Conservation (phyloP, 169 alveolate species). For the Plasmodium gaboni region DNA sequence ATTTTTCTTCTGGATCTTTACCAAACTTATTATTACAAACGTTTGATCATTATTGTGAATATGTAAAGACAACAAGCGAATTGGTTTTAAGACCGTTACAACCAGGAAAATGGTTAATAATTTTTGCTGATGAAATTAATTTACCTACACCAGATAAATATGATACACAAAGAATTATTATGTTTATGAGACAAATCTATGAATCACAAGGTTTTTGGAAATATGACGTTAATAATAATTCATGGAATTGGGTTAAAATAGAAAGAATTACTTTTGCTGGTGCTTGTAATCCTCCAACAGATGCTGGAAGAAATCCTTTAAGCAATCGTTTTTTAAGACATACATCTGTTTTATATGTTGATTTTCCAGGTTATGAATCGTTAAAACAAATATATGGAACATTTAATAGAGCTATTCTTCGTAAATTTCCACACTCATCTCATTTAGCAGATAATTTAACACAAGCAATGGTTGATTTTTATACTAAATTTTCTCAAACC, state of each 20-base stretch:
- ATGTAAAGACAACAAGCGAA: conserved; percentile 92
- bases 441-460: conserved; percentile 93
- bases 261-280: conserved; percentile 98
- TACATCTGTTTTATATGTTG: conserved; percentile 96
- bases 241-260: conserved; percentile 92
- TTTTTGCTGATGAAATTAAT: conserved; percentile 98
- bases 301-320: conserved; percentile 98
- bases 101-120: conserved; percentile 96
- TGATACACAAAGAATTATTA: conserved; percentile 97
- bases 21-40: conserved; percentile 95
- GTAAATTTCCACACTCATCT: conserved; percentile 86
- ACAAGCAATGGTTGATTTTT: conserved; percentile 98
- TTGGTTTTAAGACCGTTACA: conserved; percentile 94
- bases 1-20: conserved; percentile 95
- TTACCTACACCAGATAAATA: conserved; percentile 98
- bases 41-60: conserved; percentile 98
- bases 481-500: conserved; percentile 91
- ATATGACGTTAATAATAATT: conserved; percentile 88
- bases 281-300: conserved; percentile 99
- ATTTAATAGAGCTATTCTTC: conserved; percentile 96
- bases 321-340: conserved; percentile 96
- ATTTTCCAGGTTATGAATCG: conserved; percentile 98
- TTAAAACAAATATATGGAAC: conserved; percentile 97
- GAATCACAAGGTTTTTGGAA: conserved; percentile 98
- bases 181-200: conserved; percentile 95